A percentile compares a stretch with the other conserved stretches of the same genome.
Evolutionary conservation across 108 stramenopile genomes (phyloP).

Genomic region (Schizochytrium sp.): DNA sequence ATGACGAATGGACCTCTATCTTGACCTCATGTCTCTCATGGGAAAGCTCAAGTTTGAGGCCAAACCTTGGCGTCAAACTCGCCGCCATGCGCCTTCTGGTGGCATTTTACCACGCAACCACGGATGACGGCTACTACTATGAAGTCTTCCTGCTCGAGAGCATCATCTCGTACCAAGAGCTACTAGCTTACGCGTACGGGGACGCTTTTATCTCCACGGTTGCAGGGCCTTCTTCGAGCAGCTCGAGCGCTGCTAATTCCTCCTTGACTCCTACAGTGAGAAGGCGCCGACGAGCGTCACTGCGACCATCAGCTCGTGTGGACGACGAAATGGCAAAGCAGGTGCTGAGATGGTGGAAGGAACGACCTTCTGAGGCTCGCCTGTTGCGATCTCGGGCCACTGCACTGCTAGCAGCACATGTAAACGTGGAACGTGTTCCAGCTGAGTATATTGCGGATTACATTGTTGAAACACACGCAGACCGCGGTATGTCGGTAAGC

Average conservation of each 20-base stretch:
- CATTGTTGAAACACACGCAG: background rate
- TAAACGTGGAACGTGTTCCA: background rate
- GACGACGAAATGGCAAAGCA: conserved; percentile 33
- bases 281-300: background rate
- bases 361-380: conserved; percentile 21
- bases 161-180: conserved; percentile 40
- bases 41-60: conserved; percentile 29
- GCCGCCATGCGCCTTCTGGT: conserved; percentile 24
- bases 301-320: background rate
- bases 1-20: background rate
- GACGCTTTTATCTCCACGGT: conserved; percentile 37
- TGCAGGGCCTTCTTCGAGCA: background rate
- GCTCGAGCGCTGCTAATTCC: background rate
- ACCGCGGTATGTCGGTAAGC: background rate
- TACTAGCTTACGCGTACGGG: conserved; percentile 50
- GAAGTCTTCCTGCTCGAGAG: background rate
- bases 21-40: conserved; percentile 18
- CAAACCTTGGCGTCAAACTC: conserved; percentile 10
- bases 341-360: conserved; percentile 51
- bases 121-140: background rate
- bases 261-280: background rate
- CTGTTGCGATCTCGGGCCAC: conserved; percentile 10
- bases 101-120: conserved; percentile 4
- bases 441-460: background rate
- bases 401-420: background rate